Evolutionary conservation across 2,329 filamentous ascomycete species (phyloP), one percentile per base, ranked within the genome.

Genomic region (Phyllosticta citrichinensis): DNA sequence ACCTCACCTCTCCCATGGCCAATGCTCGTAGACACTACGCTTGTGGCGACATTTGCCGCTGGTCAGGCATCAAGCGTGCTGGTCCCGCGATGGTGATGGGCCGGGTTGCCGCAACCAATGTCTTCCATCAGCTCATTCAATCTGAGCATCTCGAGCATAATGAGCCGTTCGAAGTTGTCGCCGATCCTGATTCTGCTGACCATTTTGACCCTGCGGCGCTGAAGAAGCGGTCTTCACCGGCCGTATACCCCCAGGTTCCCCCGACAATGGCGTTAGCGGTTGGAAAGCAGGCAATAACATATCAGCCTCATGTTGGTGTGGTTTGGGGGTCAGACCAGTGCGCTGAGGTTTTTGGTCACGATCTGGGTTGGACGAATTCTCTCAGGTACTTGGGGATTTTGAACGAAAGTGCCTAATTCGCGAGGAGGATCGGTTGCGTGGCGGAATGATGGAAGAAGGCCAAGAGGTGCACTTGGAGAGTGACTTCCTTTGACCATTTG

Each of bases 11-110:
- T 70, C 72, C 74, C 1, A 74, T 83, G 0, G 78, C 84, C 4
- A 87, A 89, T 64, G 73, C 81, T 12, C 74, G 76, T 0, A 73
- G 74, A 27, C 88, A 92, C 71, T 88, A 87, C 67, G 87, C 85
- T 12, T 79, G 83, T 24, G 89, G 89, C 17, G 89, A 93, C 69
- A 76, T 88, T 17, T 82, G 81, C 33, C 76, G 78, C 55, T 92
- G 89, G 88, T 82, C 86, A 0, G 88, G 88, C 52, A 91, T 93
- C 75, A 92, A 91, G 77, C 86, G 89, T 53, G 89, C 86, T 67
- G 88, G 89, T 24, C 83, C 79, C 17, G 89, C 89, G 35, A 89
- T 92, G 81, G 83, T 88, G 68, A 85, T 86, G 78, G 89, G 88
- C 47, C 82, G 85, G 67, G 79, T 81, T 63, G 82, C 82, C 2